phyloP scores from a whole-genome alignment of 495 filamentous ascomycete genomes.

The Aspergillus sclerotiicarbonarius region DNA sequence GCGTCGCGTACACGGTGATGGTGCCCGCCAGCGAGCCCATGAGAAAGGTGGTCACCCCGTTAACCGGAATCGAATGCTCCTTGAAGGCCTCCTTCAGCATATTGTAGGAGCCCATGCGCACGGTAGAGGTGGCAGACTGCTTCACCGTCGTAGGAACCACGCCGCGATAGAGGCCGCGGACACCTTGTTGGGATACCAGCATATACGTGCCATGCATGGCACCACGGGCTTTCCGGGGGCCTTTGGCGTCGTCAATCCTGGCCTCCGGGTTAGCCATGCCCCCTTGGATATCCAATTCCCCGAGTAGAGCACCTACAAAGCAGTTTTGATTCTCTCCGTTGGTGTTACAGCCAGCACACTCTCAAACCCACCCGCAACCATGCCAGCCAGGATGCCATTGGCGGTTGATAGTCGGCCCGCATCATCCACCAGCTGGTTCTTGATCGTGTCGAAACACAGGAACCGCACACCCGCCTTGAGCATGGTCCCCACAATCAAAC shows the following conservation, averaged over 20 bases:
- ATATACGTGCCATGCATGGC: constrained; percentile 48
- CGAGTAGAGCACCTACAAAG: constrained; percentile 35
- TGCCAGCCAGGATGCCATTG: constrained; percentile 59
- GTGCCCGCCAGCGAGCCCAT: constrained; percentile 61
- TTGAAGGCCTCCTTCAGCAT: constrained; percentile 61
- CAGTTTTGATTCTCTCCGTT: constrained; percentile 66
- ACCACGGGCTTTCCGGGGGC: constrained; percentile 47
- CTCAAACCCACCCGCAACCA: constrained; percentile 59
- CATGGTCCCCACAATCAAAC: constrained; percentile 59
- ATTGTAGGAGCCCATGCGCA: constrained; percentile 66
- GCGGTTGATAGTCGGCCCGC: constrained; percentile 54
- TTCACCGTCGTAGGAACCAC: constrained; percentile 64
- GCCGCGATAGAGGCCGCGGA: constrained; percentile 57
- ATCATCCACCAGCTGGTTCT: constrained; percentile 56
- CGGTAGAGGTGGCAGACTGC: constrained; percentile 61
- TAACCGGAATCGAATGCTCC: constrained; percentile 37
- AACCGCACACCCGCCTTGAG: constrained; percentile 67
- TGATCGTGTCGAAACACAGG: constrained; percentile 63
- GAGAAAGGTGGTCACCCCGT: constrained; percentile 52
- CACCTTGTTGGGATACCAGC: constrained; percentile 50
- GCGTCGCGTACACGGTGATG: constrained; percentile 60
- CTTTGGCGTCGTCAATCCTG: constrained; percentile 62
- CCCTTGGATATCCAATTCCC: not conserved
- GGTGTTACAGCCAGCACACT: constrained; percentile 62
- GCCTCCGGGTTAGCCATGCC: not conserved